Evolutionary conservation across 768 basidiomycete species (phyloP).

Genomic region (Megacollybia marginata): DNA sequence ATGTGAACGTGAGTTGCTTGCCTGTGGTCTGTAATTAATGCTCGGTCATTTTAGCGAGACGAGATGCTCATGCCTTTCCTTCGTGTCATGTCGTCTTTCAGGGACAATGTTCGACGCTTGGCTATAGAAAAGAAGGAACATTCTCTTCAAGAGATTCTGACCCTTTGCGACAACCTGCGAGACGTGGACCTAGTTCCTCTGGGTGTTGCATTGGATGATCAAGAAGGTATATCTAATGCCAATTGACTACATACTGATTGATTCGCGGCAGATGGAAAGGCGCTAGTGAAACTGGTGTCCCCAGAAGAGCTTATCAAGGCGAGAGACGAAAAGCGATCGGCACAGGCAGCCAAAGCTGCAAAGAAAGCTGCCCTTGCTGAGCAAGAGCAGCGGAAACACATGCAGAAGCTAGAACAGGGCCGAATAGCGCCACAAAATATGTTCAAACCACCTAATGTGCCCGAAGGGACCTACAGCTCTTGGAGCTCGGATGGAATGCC

Average conservation of each 20-base stretch:
- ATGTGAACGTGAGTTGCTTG: background rate
- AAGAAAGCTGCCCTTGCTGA: conserved; percentile 70
- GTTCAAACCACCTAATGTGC: conserved; percentile 78
- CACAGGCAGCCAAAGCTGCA: conserved; percentile 65
- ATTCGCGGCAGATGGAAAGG: conserved; percentile 68
- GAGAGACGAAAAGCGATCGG: conserved; percentile 82
- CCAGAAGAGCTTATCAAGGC: conserved; percentile 75
- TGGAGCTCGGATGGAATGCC: conserved; percentile 88
- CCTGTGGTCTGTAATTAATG: too few relatives aligned
- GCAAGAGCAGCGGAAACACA: conserved; percentile 57
- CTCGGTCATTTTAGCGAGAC: conserved; percentile 50
- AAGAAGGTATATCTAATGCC: conserved; percentile 57
- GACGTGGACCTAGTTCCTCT: conserved; percentile 88
- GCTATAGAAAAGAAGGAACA: conserved; percentile 67
- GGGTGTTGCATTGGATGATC: conserved; percentile 94
- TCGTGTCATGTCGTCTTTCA: conserved; percentile 77
- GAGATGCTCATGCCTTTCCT: conserved; percentile 86
- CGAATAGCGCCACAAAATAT: conserved; percentile 64
- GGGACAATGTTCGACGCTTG: conserved; percentile 78
- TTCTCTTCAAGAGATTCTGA: conserved; percentile 73
- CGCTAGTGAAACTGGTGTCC: conserved; percentile 86
- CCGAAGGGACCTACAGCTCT: conserved; percentile 64
- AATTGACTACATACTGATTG: background rate
- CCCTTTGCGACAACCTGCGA: conserved; percentile 82
- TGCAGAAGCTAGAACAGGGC: conserved; percentile 82